Percentiles rank a stretch among this genome's conserved stretches.
Evolutionary conservation across 2,329 filamentous ascomycete species (phyloP).

Genomic region (Sphaerulina vaccinii): DNA sequence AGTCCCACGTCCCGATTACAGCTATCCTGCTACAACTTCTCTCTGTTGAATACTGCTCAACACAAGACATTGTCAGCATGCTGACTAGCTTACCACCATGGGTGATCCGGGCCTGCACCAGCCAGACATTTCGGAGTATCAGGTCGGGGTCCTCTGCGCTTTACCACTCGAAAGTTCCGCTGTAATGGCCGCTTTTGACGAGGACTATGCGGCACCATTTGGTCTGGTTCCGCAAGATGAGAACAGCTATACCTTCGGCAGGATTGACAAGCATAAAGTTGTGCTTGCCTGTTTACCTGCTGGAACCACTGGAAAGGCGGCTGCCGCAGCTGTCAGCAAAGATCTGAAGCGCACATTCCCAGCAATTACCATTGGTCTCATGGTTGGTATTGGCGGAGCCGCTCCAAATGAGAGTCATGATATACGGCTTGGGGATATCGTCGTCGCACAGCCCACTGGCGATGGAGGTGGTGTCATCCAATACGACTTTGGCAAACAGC

Average conservation of each 20-base stretch:
- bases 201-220: background rate
- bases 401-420: slow-evolving; percentile 22
- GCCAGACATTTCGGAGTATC: too few species aligned
- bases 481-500: slow-evolving; percentile 28
- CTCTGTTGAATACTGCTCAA: too few species aligned
- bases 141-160: slow-evolving; percentile 31
- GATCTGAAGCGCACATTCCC: slow-evolving; percentile 22
- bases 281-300: slow-evolving; percentile 28
- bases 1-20: too few species aligned
- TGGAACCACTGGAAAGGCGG: slow-evolving; percentile 21
- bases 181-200: slow-evolving; percentile 24
- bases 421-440: slow-evolving; percentile 31
- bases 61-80: too few species aligned
- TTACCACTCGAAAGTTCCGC: slow-evolving; percentile 28
- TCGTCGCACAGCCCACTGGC: slow-evolving; percentile 21
- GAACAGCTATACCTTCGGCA: slow-evolving; percentile 26
- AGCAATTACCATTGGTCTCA: slow-evolving; percentile 17
- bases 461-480: slow-evolving; percentile 29
- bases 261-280: slow-evolving; percentile 31
- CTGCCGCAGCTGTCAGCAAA: slow-evolving; percentile 24
- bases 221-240: slow-evolving; percentile 12
- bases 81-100: too few species aligned
- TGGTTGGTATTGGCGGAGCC: slow-evolving; percentile 30
- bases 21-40: too few species aligned
- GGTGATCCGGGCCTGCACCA: too few species aligned